Conservation (phyloP, 306 rosid genomes). For the Erythrophleum fordii region DNA sequence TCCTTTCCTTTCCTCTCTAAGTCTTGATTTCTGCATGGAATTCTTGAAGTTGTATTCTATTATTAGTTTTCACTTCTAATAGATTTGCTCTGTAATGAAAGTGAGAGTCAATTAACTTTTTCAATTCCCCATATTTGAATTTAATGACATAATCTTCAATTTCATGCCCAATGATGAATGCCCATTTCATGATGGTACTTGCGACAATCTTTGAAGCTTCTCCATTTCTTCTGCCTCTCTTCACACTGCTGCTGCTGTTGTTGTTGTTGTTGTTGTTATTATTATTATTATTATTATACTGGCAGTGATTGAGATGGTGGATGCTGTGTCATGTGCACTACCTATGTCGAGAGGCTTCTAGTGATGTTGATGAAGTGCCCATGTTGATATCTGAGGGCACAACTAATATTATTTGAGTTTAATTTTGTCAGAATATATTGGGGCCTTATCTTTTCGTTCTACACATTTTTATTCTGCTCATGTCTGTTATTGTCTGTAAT, state of each 20-base stretch:
- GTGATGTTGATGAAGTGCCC: conserved; percentile 26
- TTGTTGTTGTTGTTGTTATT: conserved; percentile 14
- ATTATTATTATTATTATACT: not conserved
- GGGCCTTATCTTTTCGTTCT: not conserved
- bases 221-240: conserved; percentile 41
- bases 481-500: not conserved
- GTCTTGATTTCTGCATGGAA: not conserved
- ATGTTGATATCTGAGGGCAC: conserved; percentile 45
- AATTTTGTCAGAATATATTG: not conserved
- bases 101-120: not conserved
- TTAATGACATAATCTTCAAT: not conserved
- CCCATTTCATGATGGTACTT: conserved; percentile 21
- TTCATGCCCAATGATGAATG: conserved; percentile 43
- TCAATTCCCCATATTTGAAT: not conserved
- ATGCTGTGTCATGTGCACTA: conserved; percentile 9
- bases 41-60: not conserved
- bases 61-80: not conserved
- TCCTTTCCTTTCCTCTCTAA: not conserved
- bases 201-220: conserved; percentile 18
- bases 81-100: not conserved
- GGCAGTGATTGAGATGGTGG: conserved; percentile 36
- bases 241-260: not conserved
- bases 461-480: not conserved
- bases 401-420: not conserved
- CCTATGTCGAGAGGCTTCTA: conserved; percentile 40